phyloP scores from a whole-genome alignment of 306 rosid species.

The Glycine soja region DNA sequence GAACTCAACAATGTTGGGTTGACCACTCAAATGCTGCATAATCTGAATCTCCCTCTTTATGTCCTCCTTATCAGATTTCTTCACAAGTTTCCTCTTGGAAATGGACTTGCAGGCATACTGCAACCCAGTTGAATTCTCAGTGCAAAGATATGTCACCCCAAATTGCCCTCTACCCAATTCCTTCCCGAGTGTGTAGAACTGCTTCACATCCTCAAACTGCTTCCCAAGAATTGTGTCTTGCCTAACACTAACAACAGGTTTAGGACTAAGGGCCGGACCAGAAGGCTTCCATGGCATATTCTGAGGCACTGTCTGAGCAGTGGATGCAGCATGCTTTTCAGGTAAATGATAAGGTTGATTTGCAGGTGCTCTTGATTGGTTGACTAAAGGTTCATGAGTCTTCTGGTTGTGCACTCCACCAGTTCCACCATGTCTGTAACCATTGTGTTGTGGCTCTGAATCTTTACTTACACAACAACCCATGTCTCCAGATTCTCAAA shows the following conservation, averaged over 20 bases:
- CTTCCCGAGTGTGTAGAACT: slow-evolving; percentile 64
- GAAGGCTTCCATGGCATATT: slow-evolving; percentile 43
- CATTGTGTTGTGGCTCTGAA: slow-evolving; percentile 54
- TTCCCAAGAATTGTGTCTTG: slow-evolving; percentile 77
- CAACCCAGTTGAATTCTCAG: slow-evolving; percentile 69
- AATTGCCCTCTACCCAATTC: slow-evolving; percentile 94
- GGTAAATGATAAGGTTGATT: slow-evolving; percentile 55
- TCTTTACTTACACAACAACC: slow-evolving; percentile 69
- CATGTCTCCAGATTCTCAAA: slow-evolving; percentile 50
- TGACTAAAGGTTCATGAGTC: slow-evolving; percentile 52
- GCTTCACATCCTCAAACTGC: slow-evolving; percentile 75
- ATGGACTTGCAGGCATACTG: slow-evolving; percentile 86
- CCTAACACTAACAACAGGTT: slow-evolving; percentile 30
- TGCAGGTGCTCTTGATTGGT: slow-evolving; percentile 52
- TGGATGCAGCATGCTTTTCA: slow-evolving; percentile 47
- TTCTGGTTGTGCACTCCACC: slow-evolving; percentile 54
- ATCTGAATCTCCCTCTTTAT: slow-evolving; percentile 90
- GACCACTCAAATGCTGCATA: slow-evolving; percentile 95
- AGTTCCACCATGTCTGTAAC: slow-evolving; percentile 54
- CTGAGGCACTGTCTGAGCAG: slow-evolving; percentile 45
- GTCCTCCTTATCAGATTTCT: slow-evolving; percentile 75
- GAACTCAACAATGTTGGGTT: slow-evolving; percentile 88
- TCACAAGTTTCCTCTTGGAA: slow-evolving; percentile 79
- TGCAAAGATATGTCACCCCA: slow-evolving; percentile 81
- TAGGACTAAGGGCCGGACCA: slow-evolving; percentile 55